Percentiles rank a stretch among this genome's conserved stretches.
Evolutionary conservation across 2,329 filamentous ascomycete genomes (phyloP).

Genomic region (Colletotrichum somersetense): DNA sequence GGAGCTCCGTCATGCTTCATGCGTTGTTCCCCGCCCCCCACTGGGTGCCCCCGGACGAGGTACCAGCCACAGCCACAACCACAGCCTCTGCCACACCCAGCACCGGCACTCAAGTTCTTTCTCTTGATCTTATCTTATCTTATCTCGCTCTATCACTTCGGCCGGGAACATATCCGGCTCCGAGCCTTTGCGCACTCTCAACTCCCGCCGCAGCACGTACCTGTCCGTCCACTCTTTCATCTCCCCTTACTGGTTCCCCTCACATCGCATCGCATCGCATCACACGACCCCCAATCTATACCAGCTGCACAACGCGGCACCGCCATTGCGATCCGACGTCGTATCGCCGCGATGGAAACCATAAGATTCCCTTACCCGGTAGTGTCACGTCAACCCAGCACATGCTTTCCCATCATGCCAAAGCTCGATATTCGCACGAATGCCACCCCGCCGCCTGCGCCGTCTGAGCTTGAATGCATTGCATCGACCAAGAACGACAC

Average conservation of each 20-base stretch:
- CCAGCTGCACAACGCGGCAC: not conserved
- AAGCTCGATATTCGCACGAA: not conserved
- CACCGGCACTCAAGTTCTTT: not conserved
- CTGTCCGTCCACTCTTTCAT: not conserved
- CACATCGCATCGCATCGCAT: too few relatives aligned
- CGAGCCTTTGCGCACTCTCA: not conserved
- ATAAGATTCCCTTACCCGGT: conserved; percentile 6
- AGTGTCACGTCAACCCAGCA: conserved; percentile 21
- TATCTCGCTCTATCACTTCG: not conserved
- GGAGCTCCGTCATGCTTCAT: conserved; percentile 40
- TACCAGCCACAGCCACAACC: conserved; percentile 16
- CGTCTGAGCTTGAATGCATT: conserved; percentile 11
- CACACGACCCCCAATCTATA: conserved; percentile 24
- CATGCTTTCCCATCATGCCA: not conserved
- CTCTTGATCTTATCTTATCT: not conserved
- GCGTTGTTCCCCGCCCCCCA: conserved; percentile 21
- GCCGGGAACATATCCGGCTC: not conserved
- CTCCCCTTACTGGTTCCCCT: not conserved
- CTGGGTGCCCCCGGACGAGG: not conserved
- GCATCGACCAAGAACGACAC: not conserved
- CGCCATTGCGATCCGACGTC: conserved; percentile 26
- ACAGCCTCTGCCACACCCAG: not conserved
- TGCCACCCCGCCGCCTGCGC: conserved; percentile 7
- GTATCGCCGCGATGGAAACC: conserved; percentile 27
- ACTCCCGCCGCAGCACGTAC: not conserved